Evolutionary conservation across 129 eudicot genomes (phyloP).

Genomic region (Tagetes erecta): DNA sequence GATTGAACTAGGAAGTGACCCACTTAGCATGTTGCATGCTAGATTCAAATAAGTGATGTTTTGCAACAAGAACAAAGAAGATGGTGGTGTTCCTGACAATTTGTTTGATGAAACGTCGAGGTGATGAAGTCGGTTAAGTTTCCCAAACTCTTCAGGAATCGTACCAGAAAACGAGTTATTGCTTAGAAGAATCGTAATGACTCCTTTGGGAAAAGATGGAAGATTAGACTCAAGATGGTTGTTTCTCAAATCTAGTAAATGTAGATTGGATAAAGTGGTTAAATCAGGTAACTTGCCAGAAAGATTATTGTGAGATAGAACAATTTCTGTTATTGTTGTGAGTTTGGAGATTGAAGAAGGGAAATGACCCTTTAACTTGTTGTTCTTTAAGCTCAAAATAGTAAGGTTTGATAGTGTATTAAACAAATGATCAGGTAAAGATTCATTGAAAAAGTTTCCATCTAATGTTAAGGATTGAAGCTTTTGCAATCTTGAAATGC

Average conservation of each 20-base stretch:
- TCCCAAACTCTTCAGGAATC: constrained; percentile 49
- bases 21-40: constrained; percentile 65
- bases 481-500: constrained; percentile 58
- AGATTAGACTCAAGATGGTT: constrained; percentile 61
- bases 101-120: constrained; percentile 72
- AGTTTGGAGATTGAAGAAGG: constrained; percentile 60
- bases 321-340: constrained; percentile 46
- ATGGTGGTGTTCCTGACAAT: constrained; percentile 56
- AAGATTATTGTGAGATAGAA: constrained; percentile 60
- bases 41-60: constrained; percentile 70
- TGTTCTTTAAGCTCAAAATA: constrained; percentile 71
- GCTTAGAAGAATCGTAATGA: constrained; percentile 62
- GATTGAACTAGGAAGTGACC: constrained; percentile 57
- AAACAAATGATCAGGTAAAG: constrained; percentile 65
- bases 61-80: constrained; percentile 55
- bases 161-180: constrained; percentile 63
- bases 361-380: constrained; percentile 64
- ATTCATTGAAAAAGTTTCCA: constrained; percentile 71
- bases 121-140: constrained; percentile 57
- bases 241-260: constrained; percentile 70
- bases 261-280: constrained; percentile 49
- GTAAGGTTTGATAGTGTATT: constrained; percentile 64
- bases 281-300: constrained; percentile 75
- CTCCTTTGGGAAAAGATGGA: constrained; percentile 60
- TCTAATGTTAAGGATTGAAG: constrained; percentile 65